These are phyloP conservation scores for Penicillium argentinense DNA, from an alignment of 495 filamentous ascomycete genomes.

Conservation along the genomic window DNA sequence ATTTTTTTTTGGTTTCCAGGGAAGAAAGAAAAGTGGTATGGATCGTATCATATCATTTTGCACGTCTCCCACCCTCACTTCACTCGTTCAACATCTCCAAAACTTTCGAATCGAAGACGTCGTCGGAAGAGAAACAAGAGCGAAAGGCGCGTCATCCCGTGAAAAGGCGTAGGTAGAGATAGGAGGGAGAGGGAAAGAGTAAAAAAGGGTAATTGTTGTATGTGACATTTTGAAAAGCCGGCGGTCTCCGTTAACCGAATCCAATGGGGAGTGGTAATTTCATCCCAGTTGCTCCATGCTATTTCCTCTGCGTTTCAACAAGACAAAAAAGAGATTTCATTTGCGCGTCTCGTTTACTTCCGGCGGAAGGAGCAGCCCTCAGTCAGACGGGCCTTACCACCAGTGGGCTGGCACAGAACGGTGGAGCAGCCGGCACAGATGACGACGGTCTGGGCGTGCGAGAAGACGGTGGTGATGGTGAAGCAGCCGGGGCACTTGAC, in stretches of 20 bases:
- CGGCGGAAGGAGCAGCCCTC: slow-evolving; percentile 99
- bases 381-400: slow-evolving; percentile 94
- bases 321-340: slow-evolving; percentile 33
- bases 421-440: slow-evolving; percentile 98
- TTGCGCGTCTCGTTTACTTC: slow-evolving; percentile 72
- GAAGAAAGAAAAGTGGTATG: slow-evolving; percentile 15
- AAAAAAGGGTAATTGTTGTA: slow-evolving; percentile 29
- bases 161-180: slow-evolving; percentile 6
- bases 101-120: slow-evolving; percentile 9
- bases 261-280: slow-evolving; percentile 30
- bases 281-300: slow-evolving; percentile 37
- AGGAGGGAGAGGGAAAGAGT: slow-evolving; percentile 11
- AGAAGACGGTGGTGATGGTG: slow-evolving; percentile 99
- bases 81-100: background rate
- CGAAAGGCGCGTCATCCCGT: slow-evolving; percentile 7
- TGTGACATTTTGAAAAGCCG: slow-evolving; percentile 33
- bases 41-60: slow-evolving; percentile 26
- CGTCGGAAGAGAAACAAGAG: slow-evolving; percentile 3
- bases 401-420: slow-evolving; percentile 96
- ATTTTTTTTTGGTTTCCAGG: slow-evolving; percentile 18
- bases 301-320: slow-evolving; percentile 35
- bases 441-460: slow-evolving; percentile 99
- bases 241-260: slow-evolving; percentile 20
- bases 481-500: slow-evolving; percentile 99
- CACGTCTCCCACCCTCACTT: background rate